A percentile compares a stretch with the other conserved stretches of the same genome.
Conservation (phyloP, 164 flowering plant genomes). For the Paratinospora sagittata region DNA sequence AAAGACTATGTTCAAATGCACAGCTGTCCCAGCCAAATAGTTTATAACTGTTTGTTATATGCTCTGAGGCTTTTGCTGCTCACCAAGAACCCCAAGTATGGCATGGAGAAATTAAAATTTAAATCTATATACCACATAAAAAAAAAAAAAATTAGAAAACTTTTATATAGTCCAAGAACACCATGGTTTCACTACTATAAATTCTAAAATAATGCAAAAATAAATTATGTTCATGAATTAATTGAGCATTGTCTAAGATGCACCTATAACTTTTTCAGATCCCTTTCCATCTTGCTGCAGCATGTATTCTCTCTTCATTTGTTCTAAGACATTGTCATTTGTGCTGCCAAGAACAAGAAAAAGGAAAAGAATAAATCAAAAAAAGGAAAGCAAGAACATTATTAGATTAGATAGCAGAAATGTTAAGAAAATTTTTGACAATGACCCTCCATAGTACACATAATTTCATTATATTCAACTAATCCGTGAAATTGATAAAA, state of each 20-base stretch:
- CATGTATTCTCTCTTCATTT: slow-evolving; percentile 78
- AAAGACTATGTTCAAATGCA: too few relatives aligned
- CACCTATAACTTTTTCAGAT: slow-evolving; percentile 1
- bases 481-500: background rate
- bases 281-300: slow-evolving; percentile 40
- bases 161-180: background rate
- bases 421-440: background rate
- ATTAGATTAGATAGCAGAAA: background rate
- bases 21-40: too few relatives aligned
- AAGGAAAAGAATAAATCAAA: too few relatives aligned
- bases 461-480: background rate
- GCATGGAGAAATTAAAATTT: background rate
- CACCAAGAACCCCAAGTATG: background rate
- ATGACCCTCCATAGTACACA: background rate
- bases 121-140: too few relatives aligned
- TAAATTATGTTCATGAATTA: background rate
- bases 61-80: background rate
- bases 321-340: slow-evolving; percentile 64
- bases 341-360: slow-evolving; percentile 16
- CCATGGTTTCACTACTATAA: background rate
- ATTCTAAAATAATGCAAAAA: background rate
- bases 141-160: background rate
- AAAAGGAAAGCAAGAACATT: background rate
- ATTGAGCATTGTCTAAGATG: background rate
- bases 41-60: background rate